phyloP scores from a whole-genome alignment of 768 basidiomycete genomes.

The Daedalea quercina region DNA sequence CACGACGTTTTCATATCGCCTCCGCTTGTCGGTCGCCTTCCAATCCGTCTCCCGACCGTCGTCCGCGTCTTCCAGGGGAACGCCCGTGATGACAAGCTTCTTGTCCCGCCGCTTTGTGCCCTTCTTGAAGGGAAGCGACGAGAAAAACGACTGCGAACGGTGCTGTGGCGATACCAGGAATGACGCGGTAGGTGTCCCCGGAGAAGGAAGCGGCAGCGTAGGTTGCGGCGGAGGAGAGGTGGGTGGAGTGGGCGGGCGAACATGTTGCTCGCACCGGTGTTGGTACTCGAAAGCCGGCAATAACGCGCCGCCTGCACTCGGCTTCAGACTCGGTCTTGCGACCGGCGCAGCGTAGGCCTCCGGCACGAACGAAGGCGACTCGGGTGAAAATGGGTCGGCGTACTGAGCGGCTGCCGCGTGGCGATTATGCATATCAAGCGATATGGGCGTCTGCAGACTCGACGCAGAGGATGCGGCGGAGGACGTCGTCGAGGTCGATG shows the following conservation, averaged over 20 bases:
- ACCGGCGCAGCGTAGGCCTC: not conserved
- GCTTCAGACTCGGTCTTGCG: not conserved
- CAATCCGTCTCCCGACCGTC: slow-evolving; percentile 6
- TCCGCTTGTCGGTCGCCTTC: slow-evolving; percentile 7
- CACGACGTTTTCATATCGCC: slow-evolving; percentile 14
- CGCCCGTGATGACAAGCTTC: slow-evolving; percentile 20
- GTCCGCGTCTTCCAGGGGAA: slow-evolving; percentile 2
- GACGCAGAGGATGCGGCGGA: slow-evolving; percentile 15
- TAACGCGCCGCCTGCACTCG: not conserved
- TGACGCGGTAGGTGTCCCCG: slow-evolving; percentile 18
- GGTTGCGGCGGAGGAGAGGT: slow-evolving; percentile 14
- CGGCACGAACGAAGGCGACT: slow-evolving; percentile 12
- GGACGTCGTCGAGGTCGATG: slow-evolving; percentile 12
- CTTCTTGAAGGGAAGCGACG: slow-evolving; percentile 10
- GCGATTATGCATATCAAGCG: slow-evolving; percentile 1
- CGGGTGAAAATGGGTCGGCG: slow-evolving; percentile 14
- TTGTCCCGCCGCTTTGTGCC: slow-evolving; percentile 15
- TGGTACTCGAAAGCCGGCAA: slow-evolving; percentile 3
- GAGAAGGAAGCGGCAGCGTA: slow-evolving; percentile 20
- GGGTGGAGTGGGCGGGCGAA: slow-evolving; percentile 11
- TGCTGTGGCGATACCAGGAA: slow-evolving; percentile 15
- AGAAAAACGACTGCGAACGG: slow-evolving; percentile 16
- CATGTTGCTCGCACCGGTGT: slow-evolving; percentile 1
- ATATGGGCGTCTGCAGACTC: slow-evolving; percentile 17
- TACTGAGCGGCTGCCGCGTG: slow-evolving; percentile 6